Conservation (phyloP, 495 filamentous ascomycete species). For the Annulohypoxylon stygium region DNA sequence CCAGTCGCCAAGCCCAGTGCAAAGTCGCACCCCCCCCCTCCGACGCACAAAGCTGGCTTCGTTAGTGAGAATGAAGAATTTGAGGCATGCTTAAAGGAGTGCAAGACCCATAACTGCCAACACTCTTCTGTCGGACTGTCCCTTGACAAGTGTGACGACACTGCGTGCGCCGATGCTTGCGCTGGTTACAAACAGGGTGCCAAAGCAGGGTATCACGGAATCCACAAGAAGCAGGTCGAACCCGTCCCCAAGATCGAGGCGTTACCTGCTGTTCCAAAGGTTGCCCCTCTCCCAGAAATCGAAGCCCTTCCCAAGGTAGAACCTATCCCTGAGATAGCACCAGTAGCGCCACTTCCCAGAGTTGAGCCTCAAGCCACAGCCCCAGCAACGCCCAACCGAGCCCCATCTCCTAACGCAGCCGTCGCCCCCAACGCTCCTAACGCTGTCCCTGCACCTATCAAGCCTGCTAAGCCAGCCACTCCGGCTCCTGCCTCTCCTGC, state of each 20-base stretch:
- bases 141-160: slow-evolving; percentile 29
- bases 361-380: background rate
- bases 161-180: slow-evolving; percentile 16
- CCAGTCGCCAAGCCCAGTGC: background rate
- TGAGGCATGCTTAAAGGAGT: slow-evolving; percentile 20
- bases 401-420: background rate
- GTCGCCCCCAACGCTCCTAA: background rate
- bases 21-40: background rate
- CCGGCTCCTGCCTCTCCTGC: background rate
- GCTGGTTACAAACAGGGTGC: background rate
- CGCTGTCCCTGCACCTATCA: background rate
- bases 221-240: background rate
- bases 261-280: background rate
- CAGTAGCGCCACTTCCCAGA: background rate
- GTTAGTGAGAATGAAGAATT: background rate
- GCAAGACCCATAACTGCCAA: slow-evolving; percentile 38
- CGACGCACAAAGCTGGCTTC: background rate
- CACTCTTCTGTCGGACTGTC: slow-evolving; percentile 15
- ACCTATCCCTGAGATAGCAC: background rate
- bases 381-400: too few species aligned
- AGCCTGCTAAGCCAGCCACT: background rate
- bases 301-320: background rate
- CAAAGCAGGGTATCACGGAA: background rate
- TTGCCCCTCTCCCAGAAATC: background rate
- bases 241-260: background rate